Base-by-base conservation (phyloP, 805 yeast species). In the Vanderwaltozyma yarrowii region DNA sequence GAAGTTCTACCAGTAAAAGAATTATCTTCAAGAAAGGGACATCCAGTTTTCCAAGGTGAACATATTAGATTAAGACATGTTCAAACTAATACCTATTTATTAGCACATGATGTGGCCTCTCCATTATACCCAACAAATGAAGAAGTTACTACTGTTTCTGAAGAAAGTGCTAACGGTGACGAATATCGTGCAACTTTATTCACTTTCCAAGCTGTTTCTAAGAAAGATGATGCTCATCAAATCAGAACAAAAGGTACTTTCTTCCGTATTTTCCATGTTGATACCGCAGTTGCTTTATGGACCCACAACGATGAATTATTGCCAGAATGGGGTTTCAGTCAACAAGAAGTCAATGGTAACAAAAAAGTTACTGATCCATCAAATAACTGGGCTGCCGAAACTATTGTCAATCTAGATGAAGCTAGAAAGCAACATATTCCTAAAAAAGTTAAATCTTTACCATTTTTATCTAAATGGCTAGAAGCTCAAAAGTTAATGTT, bases 21-120 rank as follows among this genome's bases (percentile, higher is more conserved):
- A 21, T 62, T 62, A 44, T 61, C 71, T 4, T 55, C 65, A 32
- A 62, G 61, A 28, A 19, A 41, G 3, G 69, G 69, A 14, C 73
- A 69, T 34, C 68, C 74, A 4, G 80, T 92, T 27, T 63, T 52
- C 45, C 77, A 85, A 45, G 82, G 84, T 46, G 92, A 85, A 52
- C 60, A 71, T 15, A 67, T 92, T 40, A 81, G 96, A 62, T 66
- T 92, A 40, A 76, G 73, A 60, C 98, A 92, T 55, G 73, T 81
- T 36, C 76, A 69, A 23, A 87, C 97, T 2, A 73, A 85, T 37
- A 82, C 94, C 10, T 80, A 65, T 50, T 65, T 92, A 47, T 71
- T 86, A 52, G 75, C 97, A 16, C 98, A 92, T 56, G 96, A 89
- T 58, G 96, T 92, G 39, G 96, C 96, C 2, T 92, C 97, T 3